Percentiles rank a stretch among this genome's conserved stretches.
These are phyloP conservation scores for Aeschynomene evenia DNA, from an alignment of 306 rosid genomes.

Conservation along the genomic window DNA sequence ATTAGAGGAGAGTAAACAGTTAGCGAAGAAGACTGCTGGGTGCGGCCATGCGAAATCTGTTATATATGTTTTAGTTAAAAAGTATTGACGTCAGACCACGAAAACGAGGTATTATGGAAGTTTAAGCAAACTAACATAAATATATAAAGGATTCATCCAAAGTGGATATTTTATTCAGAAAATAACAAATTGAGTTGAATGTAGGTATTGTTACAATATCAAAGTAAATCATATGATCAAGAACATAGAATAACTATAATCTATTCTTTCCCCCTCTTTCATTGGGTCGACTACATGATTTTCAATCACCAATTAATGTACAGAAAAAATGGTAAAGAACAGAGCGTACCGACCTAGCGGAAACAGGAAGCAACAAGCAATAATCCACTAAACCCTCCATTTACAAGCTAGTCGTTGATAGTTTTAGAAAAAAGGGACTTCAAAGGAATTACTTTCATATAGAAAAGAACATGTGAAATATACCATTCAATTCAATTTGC, in stretches of 20 bases:
- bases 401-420: slow-evolving; percentile 9
- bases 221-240: slow-evolving; percentile 2
- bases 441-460: neutral
- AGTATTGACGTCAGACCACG: neutral
- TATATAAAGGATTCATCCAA: neutral
- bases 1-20: neutral
- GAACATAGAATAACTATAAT: slow-evolving; percentile 25
- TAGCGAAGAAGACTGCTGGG: neutral
- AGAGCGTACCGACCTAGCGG: slow-evolving; percentile 1
- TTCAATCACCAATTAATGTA: slow-evolving; percentile 10
- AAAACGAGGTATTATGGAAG: neutral
- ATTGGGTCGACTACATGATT: slow-evolving; percentile 3
- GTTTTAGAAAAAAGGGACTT: neutral
- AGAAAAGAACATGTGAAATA: neutral
- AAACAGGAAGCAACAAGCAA: slow-evolving; percentile 21
- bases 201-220: neutral
- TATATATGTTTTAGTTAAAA: neutral
- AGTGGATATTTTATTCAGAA: neutral
- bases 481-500: neutral
- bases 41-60: no score
- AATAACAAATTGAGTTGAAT: neutral
- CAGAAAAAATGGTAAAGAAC: slow-evolving; percentile 29
- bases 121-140: neutral
- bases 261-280: slow-evolving; percentile 7
- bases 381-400: slow-evolving; percentile 23